Evolutionary conservation across 2,329 filamentous ascomycete genomes (phyloP), one percentile per base, ranked within the genome.

Genomic region (Aspergillus sp.): DNA sequence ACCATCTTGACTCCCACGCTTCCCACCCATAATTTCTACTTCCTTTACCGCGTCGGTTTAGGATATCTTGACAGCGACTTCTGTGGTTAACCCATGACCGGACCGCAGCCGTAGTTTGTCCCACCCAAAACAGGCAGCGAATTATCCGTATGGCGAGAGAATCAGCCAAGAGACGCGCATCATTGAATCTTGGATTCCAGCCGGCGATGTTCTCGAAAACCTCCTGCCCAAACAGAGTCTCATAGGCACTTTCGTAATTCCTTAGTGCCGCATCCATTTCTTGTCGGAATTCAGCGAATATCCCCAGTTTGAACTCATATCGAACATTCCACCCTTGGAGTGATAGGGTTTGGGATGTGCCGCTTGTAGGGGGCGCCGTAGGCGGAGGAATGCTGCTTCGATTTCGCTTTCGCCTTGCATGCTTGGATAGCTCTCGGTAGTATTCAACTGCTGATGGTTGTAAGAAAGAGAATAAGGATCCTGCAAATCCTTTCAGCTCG

Each of bases 381-480:
- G 90, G 89, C 38, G 86, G 83, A 8, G 90, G 90, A 10, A 86
- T 82, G 12, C 82, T 76, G 6, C 88, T 86, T 46, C 90, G 80
- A 37, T 86, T 85, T 53, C 88, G 85, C 73, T 97, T 97, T 62
- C 93, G 86, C 53, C 90, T 82, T 7, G 86, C 78, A 71, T 95
- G 91, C 47, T 95, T 90, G n/a, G 89, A 90, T 9, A 97, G 76
- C 56, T 98, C 91, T 37, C 90, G 79, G 64, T 97, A 97, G 66
- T 96, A 95, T 57, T 98, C 93, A 37, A 91, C 72, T 13, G 88
- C 82, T 13, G 83, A 74, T 1, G 83, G 81, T 47, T 91, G 89
- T 36, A 96, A 66, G 1, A 84, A 78, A 2, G 80, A 73, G 37
- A 96, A 73, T 33, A 95, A 79, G 40, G 79, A 85, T 43, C 85